These are phyloP conservation scores for Emergomyces orientalis DNA, from an alignment of 2,329 filamentous ascomycete species.

Conservation along the genomic window DNA sequence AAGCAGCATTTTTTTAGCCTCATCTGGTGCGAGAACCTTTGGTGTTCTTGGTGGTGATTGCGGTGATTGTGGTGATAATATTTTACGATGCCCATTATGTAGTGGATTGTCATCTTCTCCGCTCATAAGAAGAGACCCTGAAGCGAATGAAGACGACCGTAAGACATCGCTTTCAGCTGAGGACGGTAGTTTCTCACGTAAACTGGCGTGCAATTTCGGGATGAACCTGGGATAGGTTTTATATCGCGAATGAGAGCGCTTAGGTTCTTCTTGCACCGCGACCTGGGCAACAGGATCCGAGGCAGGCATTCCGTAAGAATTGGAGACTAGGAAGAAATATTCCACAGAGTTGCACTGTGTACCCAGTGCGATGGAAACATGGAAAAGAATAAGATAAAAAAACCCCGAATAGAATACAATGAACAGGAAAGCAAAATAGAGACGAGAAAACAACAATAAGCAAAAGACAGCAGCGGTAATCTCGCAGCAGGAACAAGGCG, in stretches of 20 bases:
- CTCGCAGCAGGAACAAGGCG: background rate
- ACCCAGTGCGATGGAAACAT: background rate
- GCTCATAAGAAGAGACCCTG: background rate
- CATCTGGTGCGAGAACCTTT: background rate
- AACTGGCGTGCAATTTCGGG: background rate
- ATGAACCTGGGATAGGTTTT: background rate
- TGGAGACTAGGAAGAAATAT: background rate
- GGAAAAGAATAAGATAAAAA: background rate
- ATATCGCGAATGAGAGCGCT: background rate
- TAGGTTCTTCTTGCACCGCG: background rate
- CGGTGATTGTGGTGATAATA: background rate
- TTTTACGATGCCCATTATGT: background rate
- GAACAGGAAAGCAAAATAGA: background rate
- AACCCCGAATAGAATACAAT: background rate
- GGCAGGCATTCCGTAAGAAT: conserved; percentile 3
- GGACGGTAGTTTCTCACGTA: background rate
- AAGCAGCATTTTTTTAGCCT: conserved; percentile 29
- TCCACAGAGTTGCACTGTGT: background rate
- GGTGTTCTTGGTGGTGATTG: background rate
- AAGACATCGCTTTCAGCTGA: background rate
- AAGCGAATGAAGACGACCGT: background rate
- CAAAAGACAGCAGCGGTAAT: background rate
- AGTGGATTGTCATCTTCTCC: background rate
- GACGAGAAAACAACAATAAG: background rate
- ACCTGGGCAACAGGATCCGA: background rate